Base-by-base conservation (phyloP, 2,329 filamentous ascomycete species). In the Trichoderma citrinoviride region DNA sequence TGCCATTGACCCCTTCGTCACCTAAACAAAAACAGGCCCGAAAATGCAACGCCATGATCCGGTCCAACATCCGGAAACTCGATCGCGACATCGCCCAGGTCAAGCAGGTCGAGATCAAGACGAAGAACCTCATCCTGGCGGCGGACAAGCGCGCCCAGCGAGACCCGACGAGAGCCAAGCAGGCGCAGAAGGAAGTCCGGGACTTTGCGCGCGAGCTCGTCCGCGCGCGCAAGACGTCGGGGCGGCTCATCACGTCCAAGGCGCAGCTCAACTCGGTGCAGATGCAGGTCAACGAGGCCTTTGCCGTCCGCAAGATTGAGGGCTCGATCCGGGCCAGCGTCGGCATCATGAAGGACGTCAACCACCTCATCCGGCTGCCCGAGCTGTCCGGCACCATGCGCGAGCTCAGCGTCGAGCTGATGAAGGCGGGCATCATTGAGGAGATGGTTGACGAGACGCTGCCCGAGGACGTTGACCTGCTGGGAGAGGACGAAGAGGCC, bases 281-380 rank as follows among this genome's bases (percentile, higher is more conserved):
- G 78, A 96, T 98, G 93, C 95, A 98, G 79, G 94, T 99, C 73
- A 92, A 93, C 73, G 94, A 98, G 80, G 93, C 95, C 1, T 98
- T 98, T 77, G 91, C 92, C 1, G 89, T 98, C 72, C 89, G 92
- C 71, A 96, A 96, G 83, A 98, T 99, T 68, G 93, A 98, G 79
- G 94, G 93, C 52, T 93, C 90, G 73, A 93, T 99, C 73, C 86
- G 87, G 70, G 89, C 90, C 47, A 92, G 89, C 71, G 93, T 94
- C 8, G 90, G 91, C 50, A 93, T 99, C 71, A 98, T 99, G 95
- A 94, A 93, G 79, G 93, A 98, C 76, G 92, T 99, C 66, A 98
- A 98, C 77, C 85, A 84, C 17, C 82, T 98, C 27, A 87, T 97
- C 56, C 84, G 89, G 29, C 78, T 99, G 71, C 95, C 95, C 12